A percentile compares a stretch with the other conserved stretches of the same genome.
These are phyloP conservation scores for Penicillium turbatum DNA, from an alignment of 495 filamentous ascomycete genomes.

Conservation along the genomic window DNA sequence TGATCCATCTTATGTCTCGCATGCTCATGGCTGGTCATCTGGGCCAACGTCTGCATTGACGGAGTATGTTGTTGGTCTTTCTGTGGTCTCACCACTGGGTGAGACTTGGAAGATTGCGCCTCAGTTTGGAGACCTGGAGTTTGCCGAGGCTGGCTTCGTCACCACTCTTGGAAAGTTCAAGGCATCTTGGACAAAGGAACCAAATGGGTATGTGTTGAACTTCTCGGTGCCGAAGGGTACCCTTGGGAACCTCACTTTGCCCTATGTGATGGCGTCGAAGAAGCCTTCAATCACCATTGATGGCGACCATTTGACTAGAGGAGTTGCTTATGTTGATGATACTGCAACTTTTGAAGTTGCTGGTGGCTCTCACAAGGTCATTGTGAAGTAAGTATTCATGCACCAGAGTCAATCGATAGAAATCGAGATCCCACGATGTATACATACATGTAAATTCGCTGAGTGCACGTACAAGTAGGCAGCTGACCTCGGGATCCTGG, in stretches of 20 bases:
- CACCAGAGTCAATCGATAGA: no score
- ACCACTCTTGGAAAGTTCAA: conserved; percentile 51
- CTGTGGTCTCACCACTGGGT: conserved; percentile 45
- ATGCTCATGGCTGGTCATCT: conserved; percentile 59
- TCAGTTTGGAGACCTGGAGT: conserved; percentile 46
- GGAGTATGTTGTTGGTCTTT: conserved; percentile 51
- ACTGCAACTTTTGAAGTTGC: conserved; percentile 23
- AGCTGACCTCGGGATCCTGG: no score
- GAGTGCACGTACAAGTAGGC: no score
- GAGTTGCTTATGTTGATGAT: conserved; percentile 16
- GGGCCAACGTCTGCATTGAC: conserved; percentile 55
- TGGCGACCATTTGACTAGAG: conserved; percentile 22
- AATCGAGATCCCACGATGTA: no score
- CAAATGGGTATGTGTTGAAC: conserved; percentile 31
- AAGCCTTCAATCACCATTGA: conserved; percentile 29
- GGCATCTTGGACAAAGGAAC: conserved; percentile 31
- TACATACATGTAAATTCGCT: no score
- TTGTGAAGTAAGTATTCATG: conserved; percentile 11
- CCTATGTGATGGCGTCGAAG: conserved; percentile 19
- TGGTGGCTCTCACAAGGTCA: conserved; percentile 29
- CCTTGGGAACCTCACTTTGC: conserved; percentile 40
- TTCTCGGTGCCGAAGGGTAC: conserved; percentile 46
- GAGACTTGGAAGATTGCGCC: conserved; percentile 50
- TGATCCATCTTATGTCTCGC: conserved; percentile 40
- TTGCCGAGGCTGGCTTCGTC: conserved; percentile 53